A percentile compares a stretch with the other conserved stretches of the same genome.
phyloP scores from a whole-genome alignment of 1,284 basidiomycete species.

The Volvariella surrecta region DNA sequence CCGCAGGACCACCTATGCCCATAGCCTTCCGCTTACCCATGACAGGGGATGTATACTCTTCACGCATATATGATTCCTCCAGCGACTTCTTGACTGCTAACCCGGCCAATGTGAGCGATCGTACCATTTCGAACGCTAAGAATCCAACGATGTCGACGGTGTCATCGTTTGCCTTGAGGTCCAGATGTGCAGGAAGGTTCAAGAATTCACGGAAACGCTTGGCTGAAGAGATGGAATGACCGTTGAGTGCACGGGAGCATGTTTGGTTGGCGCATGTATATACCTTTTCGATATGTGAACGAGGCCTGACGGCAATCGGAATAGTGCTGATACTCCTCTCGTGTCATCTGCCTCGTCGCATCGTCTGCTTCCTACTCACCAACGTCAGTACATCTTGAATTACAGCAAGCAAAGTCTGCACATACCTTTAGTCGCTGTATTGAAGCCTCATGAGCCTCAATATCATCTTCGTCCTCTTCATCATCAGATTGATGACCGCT shows the following conservation, averaged over 20 bases:
- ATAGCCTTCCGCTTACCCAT: conserved; percentile 63
- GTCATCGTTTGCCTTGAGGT: conserved; percentile 90
- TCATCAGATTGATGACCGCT: conserved; percentile 77
- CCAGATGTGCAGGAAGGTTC: conserved; percentile 83
- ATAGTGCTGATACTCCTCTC: conserved; percentile 96
- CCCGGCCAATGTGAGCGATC: conserved; percentile 83
- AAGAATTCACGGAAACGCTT: conserved; percentile 96
- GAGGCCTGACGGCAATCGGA: conserved; percentile 96
- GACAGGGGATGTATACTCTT: conserved; percentile 54
- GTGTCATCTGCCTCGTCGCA: conserved; percentile 91
- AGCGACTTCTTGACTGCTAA: conserved; percentile 74
- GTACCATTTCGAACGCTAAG: conserved; percentile 94
- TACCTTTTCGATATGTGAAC: conserved; percentile 94
- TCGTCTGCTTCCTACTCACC: conserved; percentile 80
- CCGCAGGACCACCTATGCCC: conserved; percentile 33
- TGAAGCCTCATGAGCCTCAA: conserved; percentile 93
- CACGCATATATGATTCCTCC: conserved; percentile 63
- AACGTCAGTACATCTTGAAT: background rate
- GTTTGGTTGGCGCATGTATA: background rate
- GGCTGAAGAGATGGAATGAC: conserved; percentile 37
- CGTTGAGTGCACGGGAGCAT: background rate
- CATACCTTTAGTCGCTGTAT: conserved; percentile 75
- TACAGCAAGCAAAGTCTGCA: background rate
- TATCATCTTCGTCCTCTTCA: conserved; percentile 93
- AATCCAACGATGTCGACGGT: conserved; percentile 97